Evolutionary conservation across 2,329 filamentous ascomycete species (phyloP), one percentile per base, ranked within the genome.

Genomic region (Seiridium cupressi): DNA sequence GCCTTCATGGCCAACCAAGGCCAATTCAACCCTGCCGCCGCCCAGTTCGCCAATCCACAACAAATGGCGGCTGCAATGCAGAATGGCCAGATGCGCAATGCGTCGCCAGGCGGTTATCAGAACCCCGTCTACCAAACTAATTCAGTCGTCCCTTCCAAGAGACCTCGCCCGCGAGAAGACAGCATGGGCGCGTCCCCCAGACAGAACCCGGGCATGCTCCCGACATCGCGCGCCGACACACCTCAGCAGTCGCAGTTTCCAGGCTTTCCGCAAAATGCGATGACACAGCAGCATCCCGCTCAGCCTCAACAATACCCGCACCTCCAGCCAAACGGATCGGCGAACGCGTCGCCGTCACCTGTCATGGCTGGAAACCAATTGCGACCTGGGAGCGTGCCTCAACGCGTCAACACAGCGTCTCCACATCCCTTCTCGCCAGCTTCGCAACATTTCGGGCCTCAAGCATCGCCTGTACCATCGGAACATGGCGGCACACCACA

Each of bases 321-420:
- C 77, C 84, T 96, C 59, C 90, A 92, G 70, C 86, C 90, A 65
- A 89, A 91, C 69, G 89, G 89, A 56, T 93, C 92, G 3, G 84
- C 87, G 55, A 95, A 93, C 74, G 90, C 92, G 62, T 97, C 92
- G 44, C 94, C 94, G 9, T 98, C 95, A 5, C 95, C 95, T 35
- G 94, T 96, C 63, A 93, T 97, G 86, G 86, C 70, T 6, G 71
- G 87, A 63, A 93, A 89, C 71, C 93, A 96, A 69, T 80, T 89
- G 72, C 85, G 87, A 63, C 84, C 88, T 40, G 86, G 90, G 70
- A 84, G 84, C 68, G 87, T 90, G 11, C 88, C 89, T 44, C 91
- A 93, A 72, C 83, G 93, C 70, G 92, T 98, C 74, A 90, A 93
- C 65, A 97, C 94, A 51, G 90, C 92, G 48, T 98, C 95, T 38